These are phyloP conservation scores for Aurinia saxatilis DNA, from an alignment of 345 rosid species.

Conservation along the genomic window DNA sequence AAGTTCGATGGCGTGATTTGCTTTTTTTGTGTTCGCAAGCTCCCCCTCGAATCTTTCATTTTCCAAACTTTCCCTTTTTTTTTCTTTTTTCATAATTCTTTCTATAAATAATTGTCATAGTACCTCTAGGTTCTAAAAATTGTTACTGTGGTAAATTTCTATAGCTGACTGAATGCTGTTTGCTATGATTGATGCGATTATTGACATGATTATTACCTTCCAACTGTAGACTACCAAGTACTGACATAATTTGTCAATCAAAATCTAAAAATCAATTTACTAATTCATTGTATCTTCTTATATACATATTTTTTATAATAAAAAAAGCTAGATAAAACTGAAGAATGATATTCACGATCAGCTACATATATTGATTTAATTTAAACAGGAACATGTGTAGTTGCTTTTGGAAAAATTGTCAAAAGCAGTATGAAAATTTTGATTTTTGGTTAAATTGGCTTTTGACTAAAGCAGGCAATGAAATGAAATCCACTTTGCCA, in stretches of 20 bases:
- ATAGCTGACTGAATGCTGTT: neutral
- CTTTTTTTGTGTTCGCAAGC: neutral
- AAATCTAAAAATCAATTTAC: no score
- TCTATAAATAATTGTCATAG: neutral
- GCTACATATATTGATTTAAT: neutral
- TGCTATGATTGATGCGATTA: slow-evolving; percentile 25
- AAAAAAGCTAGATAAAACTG: neutral
- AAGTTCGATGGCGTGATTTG: slow-evolving; percentile 15
- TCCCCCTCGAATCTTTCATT: slow-evolving; percentile 20
- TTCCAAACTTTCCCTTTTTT: slow-evolving; percentile 10
- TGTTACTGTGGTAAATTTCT: slow-evolving; percentile 3
- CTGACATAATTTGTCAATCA: neutral
- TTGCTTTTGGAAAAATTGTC: slow-evolving; percentile 6
- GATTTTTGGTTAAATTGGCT: slow-evolving; percentile 5
- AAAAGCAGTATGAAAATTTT: slow-evolving; percentile 27
- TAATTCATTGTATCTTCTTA: no score
- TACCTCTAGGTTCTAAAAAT: neutral
- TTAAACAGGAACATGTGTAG: neutral
- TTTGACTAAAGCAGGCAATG: slow-evolving; percentile 23
- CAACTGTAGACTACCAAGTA: neutral
- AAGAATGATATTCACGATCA: no score
- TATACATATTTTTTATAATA: no score
- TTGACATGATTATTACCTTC: slow-evolving; percentile 18
- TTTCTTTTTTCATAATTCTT: neutral
- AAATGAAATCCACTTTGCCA: slow-evolving; percentile 19